Base-by-base conservation (phyloP, 164 flowering plant genomes). In the Dillenia suffruticosa region DNA sequence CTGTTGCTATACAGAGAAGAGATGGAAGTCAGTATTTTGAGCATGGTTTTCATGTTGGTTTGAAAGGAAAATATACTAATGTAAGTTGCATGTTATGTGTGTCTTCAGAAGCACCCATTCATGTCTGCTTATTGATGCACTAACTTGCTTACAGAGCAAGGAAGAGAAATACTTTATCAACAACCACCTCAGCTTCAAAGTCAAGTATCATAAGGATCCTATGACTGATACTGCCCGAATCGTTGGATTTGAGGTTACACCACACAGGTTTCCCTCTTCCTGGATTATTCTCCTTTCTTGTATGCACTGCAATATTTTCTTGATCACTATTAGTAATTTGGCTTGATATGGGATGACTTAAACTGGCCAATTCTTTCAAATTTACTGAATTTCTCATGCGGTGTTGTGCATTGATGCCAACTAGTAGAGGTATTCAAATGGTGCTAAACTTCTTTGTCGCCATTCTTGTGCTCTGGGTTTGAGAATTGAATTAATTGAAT, bases 31-130 rank as follows among this genome's bases (percentile, higher is more conserved):
- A 67, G 56, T 66, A 82, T 44, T 90, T 90, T 71, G 96, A 92
- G 57, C 98, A 89, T 79, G 96, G 98, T 45, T 92, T 84, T 62
- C 90, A 75, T 76, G 95, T 90, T 66, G 98, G 98, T 15, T 88
- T 80, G 67, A 82, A 76, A 68, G 82, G 79, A 51, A 78, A 64
- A 49, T 80, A 78, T 76, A 62, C 79, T 57, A 82, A 79, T 65
- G 84, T 82, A 59, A 63, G 82, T 69, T 54, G 54, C 56, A 24
- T n/a, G 32, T 9, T 9, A 15, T 46, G 19, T 13, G 9, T 44
- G 10, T 58, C 13, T 19, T 13, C 44, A 13, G 46, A 17, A 8
- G n/a, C 45, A 40, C 2, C 46, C 4, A 9, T 65, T 9, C 10
- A 10, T 24, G 12, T 63, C 45, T 32, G 32, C 49, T 46, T 14